Evolutionary conservation across 2,329 filamentous ascomycete species (phyloP), one percentile per base, ranked within the genome.

Genomic region (Hypoxylon sp.): DNA sequence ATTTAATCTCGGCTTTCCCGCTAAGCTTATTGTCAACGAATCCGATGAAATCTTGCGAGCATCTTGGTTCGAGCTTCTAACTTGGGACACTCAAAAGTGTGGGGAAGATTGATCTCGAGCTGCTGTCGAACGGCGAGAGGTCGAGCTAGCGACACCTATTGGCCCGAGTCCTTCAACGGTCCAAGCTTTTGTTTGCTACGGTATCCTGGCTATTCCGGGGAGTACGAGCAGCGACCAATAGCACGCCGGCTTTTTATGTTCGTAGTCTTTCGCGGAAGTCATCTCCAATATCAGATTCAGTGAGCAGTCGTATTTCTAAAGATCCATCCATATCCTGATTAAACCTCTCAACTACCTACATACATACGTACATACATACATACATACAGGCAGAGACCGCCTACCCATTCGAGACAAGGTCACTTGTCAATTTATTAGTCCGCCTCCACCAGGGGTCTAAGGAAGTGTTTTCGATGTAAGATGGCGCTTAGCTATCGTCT

Each of bases 151-250:
- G 60, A 52, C 68, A 35, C 37, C 48, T 61, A 70, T 66, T 70
- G 65, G 68, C 29, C 58, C 65, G 47, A 62, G 52, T 64, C 48
- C 62, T 50, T 50, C 48, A 54, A 55, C 52, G 32, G 54, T 29
- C 68, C 65, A 55, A 68, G 64, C 58, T 68, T 44, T 55, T 65
- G 61, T 63, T 68, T 68, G 65, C 62, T 66, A 55, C 54, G 50
- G 51, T 63, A 70, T 68, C 65, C 65, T 63, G 24, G 65, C 50
- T 62, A 52, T 60, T 70, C 62, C 55, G 65, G 63, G 64, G 67
- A 62, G 57, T 44, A 51, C 7, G 50, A 17, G 56, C 37, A 27
- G 44, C 17, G 29, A 31, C 68, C 65, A 70, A 67, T 68, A 17
- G 46, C 31, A 65, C 53, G 24, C 48, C 29, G n/a, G 44, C 54